Evolutionary conservation across 352 stramenopile genomes (phyloP).

Genomic region (Globisporangium apiculatum): DNA sequence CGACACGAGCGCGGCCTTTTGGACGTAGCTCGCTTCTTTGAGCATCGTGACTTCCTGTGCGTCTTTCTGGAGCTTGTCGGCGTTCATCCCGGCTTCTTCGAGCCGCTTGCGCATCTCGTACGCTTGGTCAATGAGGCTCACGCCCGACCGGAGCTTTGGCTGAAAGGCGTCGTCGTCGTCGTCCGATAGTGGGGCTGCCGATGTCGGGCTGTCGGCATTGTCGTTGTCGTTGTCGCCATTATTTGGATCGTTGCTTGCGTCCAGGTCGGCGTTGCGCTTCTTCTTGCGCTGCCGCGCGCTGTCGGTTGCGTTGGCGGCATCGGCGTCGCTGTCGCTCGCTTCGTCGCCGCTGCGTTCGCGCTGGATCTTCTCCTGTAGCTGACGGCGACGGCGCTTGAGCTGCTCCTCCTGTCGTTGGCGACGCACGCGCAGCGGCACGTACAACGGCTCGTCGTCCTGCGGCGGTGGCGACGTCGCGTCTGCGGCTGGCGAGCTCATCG

Average conservation of each 20-base stretch:
- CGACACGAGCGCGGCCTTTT: slow-evolving; percentile 94
- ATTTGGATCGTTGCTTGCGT: not conserved
- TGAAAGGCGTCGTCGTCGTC: slow-evolving; percentile 6
- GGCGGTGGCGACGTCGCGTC: not conserved
- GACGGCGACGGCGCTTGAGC: slow-evolving; percentile 36
- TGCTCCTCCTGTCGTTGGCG: slow-evolving; percentile 64
- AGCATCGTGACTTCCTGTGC: slow-evolving; percentile 91
- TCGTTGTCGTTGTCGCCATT: slow-evolving; percentile 5
- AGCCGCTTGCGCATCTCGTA: slow-evolving; percentile 78
- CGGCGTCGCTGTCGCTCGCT: slow-evolving; percentile 1
- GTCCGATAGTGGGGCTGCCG: slow-evolving; percentile 3
- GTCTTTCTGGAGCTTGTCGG: slow-evolving; percentile 73
- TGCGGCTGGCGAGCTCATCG: no score
- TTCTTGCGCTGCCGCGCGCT: slow-evolving; percentile 5
- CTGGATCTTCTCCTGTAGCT: slow-evolving; percentile 45
- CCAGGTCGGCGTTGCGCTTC: not conserved
- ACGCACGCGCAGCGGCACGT: slow-evolving; percentile 75
- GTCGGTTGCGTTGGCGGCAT: not conserved
- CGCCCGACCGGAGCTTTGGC: slow-evolving; percentile 35
- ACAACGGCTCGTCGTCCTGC: slow-evolving; percentile 40
- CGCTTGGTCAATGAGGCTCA: slow-evolving; percentile 77
- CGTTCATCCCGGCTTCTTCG: slow-evolving; percentile 73
- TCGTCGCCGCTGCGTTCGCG: slow-evolving; percentile 29
- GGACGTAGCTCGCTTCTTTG: slow-evolving; percentile 93
- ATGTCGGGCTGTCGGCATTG: not conserved